phyloP scores from a whole-genome alignment of 108 stramenopile genomes.

The Skeletonema marinoi region DNA sequence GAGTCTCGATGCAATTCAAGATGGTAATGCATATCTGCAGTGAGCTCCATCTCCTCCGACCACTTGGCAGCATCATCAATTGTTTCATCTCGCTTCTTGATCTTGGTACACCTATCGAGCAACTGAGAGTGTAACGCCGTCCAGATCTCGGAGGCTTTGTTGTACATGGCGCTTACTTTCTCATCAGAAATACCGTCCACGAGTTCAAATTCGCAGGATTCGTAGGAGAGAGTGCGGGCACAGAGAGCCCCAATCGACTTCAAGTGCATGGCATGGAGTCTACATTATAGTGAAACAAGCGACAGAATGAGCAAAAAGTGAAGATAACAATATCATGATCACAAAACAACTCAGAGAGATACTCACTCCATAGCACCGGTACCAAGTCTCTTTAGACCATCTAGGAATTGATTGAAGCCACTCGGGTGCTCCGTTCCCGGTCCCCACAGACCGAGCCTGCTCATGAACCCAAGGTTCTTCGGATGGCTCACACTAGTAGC shows the following conservation, averaged over 20 bases:
- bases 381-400: slow-evolving; percentile 7
- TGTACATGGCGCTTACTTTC: slow-evolving; percentile 49
- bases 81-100: not conserved
- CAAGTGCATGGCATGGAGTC: slow-evolving; percentile 28
- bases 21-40: slow-evolving; percentile 2
- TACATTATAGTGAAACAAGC: not conserved
- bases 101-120: not conserved
- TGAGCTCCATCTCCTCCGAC: not conserved
- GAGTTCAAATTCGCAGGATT: slow-evolving; percentile 39
- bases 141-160: slow-evolving; percentile 49
- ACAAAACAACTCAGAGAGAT: not conserved
- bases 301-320: not conserved
- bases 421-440: slow-evolving; percentile 18
- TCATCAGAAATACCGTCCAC: slow-evolving; percentile 51
- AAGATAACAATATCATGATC: not conserved
- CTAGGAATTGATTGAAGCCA: slow-evolving; percentile 29
- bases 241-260: slow-evolving; percentile 24
- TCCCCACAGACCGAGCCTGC: slow-evolving; percentile 66
- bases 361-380: slow-evolving; percentile 29
- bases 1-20: slow-evolving; percentile 15
- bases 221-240: slow-evolving; percentile 30
- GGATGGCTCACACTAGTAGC: slow-evolving; percentile 62
- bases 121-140: slow-evolving; percentile 28
- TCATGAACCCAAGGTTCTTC: slow-evolving; percentile 62
- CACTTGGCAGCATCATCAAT: not conserved